A percentile compares a stretch with the other conserved stretches of the same genome.
phyloP scores from a whole-genome alignment of 1,284 basidiomycete species.

The Sanghuangporus sanghuang region DNA sequence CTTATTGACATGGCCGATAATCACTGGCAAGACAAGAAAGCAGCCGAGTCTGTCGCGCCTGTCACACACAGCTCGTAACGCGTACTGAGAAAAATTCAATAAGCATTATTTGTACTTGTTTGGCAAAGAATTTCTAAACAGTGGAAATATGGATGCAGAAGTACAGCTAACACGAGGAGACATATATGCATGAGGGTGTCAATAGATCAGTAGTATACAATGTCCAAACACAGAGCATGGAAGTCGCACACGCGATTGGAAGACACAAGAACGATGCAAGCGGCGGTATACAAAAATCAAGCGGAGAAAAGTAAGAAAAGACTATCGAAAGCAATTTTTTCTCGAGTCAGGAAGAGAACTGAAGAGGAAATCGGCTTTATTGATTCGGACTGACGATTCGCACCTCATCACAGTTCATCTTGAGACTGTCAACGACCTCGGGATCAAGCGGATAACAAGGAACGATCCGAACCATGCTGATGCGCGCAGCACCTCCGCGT shows the following conservation, averaged over 20 bases:
- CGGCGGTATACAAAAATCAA: background rate
- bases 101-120: too few relatives aligned
- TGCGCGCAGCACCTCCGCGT: background rate
- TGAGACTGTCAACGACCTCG: conserved; percentile 10
- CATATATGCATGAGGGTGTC: background rate
- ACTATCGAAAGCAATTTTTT: background rate
- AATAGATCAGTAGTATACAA: background rate
- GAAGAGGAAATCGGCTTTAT: background rate
- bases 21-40: too few relatives aligned
- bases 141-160: too few relatives aligned
- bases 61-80: too few relatives aligned
- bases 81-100: too few relatives aligned
- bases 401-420: conserved; percentile 7
- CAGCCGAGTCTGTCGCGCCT: too few relatives aligned
- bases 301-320: background rate
- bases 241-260: background rate
- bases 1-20: too few relatives aligned
- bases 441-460: conserved; percentile 12
- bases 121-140: too few relatives aligned
- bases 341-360: background rate
- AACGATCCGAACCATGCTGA: conserved; percentile 13
- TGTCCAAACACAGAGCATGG: background rate
- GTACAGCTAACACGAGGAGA: background rate
- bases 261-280: background rate
- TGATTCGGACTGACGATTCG: conserved; percentile 2